These are phyloP conservation scores for Dendrobium catenatum DNA, from an alignment of 106 monocot species.

Conservation along the genomic window DNA sequence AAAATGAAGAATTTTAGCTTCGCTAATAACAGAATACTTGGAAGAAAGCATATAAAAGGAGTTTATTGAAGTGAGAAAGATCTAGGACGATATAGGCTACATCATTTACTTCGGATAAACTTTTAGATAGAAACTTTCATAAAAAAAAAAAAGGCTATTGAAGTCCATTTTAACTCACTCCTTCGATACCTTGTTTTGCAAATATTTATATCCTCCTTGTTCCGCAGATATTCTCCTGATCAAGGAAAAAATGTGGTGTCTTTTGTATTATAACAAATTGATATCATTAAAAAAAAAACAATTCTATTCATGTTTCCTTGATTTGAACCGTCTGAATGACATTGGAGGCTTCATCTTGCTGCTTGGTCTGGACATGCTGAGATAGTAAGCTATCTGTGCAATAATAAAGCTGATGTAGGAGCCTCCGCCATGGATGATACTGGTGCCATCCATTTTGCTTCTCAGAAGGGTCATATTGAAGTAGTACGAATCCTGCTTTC, in stretches of 20 bases:
- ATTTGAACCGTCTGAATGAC: constrained; percentile 35
- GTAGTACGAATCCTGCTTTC: constrained; percentile 49
- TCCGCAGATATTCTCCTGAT: background rate
- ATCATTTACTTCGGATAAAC: too few species aligned
- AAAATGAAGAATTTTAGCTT: too few species aligned
- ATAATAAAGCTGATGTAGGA: constrained; percentile 72
- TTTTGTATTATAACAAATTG: too few species aligned
- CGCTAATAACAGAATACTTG: too few species aligned
- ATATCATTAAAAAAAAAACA: too few species aligned
- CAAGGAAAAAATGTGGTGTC: too few species aligned
- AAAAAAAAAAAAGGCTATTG: background rate
- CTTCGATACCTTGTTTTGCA: too few species aligned
- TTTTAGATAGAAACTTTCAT: background rate
- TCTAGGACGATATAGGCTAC: too few species aligned
- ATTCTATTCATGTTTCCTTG: constrained; percentile 19
- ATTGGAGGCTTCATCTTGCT: constrained; percentile 75
- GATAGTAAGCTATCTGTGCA: constrained; percentile 72
- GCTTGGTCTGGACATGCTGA: constrained; percentile 92
- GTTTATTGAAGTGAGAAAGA: too few species aligned
- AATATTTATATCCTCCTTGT: background rate
- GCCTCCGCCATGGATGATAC: constrained; percentile 97
- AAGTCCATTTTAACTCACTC: background rate
- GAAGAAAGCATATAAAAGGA: too few species aligned
- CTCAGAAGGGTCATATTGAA: constrained; percentile 83
- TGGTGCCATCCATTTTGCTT: constrained; percentile 85